Conservation (phyloP, 768 basidiomycete species). For the Lanmaoa rubissima region DNA sequence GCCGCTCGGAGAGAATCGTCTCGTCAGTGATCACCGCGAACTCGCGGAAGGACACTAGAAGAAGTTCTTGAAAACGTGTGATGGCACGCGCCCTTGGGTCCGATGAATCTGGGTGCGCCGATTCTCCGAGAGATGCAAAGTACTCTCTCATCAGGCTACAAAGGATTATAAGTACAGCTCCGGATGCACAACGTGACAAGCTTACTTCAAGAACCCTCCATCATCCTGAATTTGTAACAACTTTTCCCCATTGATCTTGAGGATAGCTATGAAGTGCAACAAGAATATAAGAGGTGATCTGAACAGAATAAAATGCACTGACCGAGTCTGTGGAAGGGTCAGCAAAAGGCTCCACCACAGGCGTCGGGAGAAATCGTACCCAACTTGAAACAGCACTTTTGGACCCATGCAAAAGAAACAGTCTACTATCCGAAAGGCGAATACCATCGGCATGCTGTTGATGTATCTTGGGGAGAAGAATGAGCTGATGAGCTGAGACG, state of each 20-base stretch:
- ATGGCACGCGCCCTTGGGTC: conserved; percentile 92
- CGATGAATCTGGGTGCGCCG: conserved; percentile 85
- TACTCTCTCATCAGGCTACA: conserved; percentile 90
- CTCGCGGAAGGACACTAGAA: conserved; percentile 96
- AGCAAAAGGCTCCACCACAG: conserved; percentile 1
- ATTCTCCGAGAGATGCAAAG: conserved; percentile 89
- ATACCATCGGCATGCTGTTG: conserved; percentile 96
- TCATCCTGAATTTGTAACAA: conserved; percentile 94
- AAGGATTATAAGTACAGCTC: neutral
- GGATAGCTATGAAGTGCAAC: conserved; percentile 60
- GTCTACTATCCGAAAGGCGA: conserved; percentile 96
- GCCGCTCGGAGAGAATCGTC: conserved; percentile 82
- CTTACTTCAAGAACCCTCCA: conserved; percentile 91
- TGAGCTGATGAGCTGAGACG: neutral
- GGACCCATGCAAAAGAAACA: conserved; percentile 99
- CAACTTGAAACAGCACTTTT: conserved; percentile 98
- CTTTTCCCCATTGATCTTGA: conserved; percentile 96
- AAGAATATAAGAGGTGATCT: conserved; percentile 18
- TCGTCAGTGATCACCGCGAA: conserved; percentile 97
- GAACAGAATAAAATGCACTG: conserved; percentile 25
- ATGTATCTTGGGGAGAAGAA: conserved; percentile 60
- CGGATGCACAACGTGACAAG: neutral
- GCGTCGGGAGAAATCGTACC: conserved; percentile 45
- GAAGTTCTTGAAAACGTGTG: conserved; percentile 94
- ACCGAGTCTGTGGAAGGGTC: conserved; percentile 49